phyloP scores from a whole-genome alignment of 345 rosid species.

The Syzygium aqueum region DNA sequence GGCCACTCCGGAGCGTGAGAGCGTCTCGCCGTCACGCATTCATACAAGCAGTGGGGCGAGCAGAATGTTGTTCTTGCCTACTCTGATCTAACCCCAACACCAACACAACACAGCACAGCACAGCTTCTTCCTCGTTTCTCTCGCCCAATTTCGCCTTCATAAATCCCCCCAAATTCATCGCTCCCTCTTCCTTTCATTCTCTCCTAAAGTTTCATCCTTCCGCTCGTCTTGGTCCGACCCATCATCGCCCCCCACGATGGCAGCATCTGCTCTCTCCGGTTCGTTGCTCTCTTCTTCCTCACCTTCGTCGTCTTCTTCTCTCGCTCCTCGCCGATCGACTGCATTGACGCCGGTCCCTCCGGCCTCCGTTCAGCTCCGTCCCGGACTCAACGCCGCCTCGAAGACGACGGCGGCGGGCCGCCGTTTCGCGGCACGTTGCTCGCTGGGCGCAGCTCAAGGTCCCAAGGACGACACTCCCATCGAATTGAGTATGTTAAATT shows the following conservation, averaged over 20 bases:
- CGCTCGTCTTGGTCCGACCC: background rate
- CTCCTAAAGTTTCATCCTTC: background rate
- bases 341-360: background rate
- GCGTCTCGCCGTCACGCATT: background rate
- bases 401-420: background rate
- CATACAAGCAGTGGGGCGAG: background rate
- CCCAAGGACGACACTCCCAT: constrained; percentile 29
- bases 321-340: background rate
- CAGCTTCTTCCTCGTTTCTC: background rate
- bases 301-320: background rate
- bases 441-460: constrained; percentile 21
- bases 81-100: background rate
- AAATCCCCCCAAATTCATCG: background rate
- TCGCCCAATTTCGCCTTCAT: background rate
- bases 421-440: constrained; percentile 16
- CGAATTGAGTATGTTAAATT: constrained; percentile 25
- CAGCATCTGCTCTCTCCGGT: background rate
- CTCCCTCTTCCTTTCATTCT: background rate
- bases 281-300: background rate
- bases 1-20: background rate
- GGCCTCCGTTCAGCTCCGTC: background rate
- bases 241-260: background rate
- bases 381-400: background rate
- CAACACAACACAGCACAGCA: background rate
- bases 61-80: background rate